Percentiles rank a stretch among this genome's conserved stretches.
These are phyloP conservation scores for Mortierella sp. DNA, from an alignment of 371 early-diverging fungal species.

Conservation along the genomic window DNA sequence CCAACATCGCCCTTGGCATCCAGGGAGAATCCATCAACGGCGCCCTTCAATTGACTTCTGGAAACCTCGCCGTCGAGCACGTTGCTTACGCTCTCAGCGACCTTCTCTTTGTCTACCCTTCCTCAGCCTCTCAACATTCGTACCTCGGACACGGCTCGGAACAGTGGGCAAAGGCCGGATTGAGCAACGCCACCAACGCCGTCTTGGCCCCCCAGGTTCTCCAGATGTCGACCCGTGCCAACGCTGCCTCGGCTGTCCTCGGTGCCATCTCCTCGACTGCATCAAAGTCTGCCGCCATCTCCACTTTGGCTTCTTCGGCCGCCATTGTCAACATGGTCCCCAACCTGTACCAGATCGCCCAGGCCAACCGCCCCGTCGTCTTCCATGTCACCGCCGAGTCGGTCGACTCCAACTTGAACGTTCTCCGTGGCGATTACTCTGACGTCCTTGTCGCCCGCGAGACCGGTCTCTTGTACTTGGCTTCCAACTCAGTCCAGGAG, in stretches of 20 bases:
- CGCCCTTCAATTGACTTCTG: slow-evolving; percentile 62
- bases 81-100: slow-evolving; percentile 84
- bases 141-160: slow-evolving; percentile 75
- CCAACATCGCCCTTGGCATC: slow-evolving; percentile 55
- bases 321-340: slow-evolving; percentile 87
- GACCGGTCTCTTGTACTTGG: slow-evolving; percentile 75
- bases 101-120: slow-evolving; percentile 85
- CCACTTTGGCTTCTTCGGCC: slow-evolving; percentile 81
- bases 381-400: slow-evolving; percentile 86
- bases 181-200: slow-evolving; percentile 74
- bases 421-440: slow-evolving; percentile 71
- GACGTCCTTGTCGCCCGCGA: slow-evolving; percentile 77
- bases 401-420: slow-evolving; percentile 69
- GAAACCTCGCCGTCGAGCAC: slow-evolving; percentile 79
- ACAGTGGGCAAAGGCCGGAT: slow-evolving; percentile 69
- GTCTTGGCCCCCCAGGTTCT: slow-evolving; percentile 70
- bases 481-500: slow-evolving; percentile 83
- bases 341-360: slow-evolving; percentile 79
- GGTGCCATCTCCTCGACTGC: slow-evolving; percentile 74
- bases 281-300: slow-evolving; percentile 47
- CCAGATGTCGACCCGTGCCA: slow-evolving; percentile 82
- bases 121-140: slow-evolving; percentile 60
- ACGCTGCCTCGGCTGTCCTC: slow-evolving; percentile 86
- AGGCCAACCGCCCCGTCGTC: slow-evolving; percentile 75
- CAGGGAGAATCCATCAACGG: slow-evolving; percentile 25